Percentiles rank a stretch among this genome's conserved stretches.
Conservation (phyloP, 2,329 filamentous ascomycete species). For the Atkinsonella hypoxylon region DNA sequence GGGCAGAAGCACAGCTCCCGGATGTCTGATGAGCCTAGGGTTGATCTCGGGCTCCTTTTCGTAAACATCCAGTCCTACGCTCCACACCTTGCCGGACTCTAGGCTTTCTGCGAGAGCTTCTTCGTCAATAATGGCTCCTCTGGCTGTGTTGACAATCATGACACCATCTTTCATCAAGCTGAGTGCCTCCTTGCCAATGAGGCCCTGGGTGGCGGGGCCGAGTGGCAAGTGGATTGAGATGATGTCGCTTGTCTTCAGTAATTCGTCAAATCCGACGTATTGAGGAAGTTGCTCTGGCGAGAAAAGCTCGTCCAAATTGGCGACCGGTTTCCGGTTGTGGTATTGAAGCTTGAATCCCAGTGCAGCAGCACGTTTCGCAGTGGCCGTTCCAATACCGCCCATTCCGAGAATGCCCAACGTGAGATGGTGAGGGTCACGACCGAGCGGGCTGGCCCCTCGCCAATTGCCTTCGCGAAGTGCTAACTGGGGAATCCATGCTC, state of each 20-base stretch:
- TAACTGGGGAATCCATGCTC: constrained; percentile 49
- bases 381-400: constrained; percentile 44
- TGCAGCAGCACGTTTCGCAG: constrained; percentile 33
- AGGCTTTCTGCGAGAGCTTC: constrained; percentile 39
- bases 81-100: constrained; percentile 39
- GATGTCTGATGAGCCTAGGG: constrained; percentile 45
- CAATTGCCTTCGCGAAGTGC: constrained; percentile 48
- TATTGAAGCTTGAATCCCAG: constrained; percentile 49
- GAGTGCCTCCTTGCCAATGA: constrained; percentile 38
- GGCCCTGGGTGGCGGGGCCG: constrained; percentile 36
- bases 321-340: constrained; percentile 35
- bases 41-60: constrained; percentile 49
- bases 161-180: constrained; percentile 42
- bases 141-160: constrained; percentile 44
- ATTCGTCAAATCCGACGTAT: constrained; percentile 42
- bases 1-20: constrained; percentile 49
- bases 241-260: constrained; percentile 40
- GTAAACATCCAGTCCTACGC: constrained; percentile 44
- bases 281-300: neutral
- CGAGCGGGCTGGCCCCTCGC: constrained; percentile 36
- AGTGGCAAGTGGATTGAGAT: constrained; percentile 42
- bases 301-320: constrained; percentile 30
- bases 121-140: constrained; percentile 45
- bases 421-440: constrained; percentile 58
- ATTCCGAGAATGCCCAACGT: constrained; percentile 46